Percentiles rank a stretch among this genome's conserved stretches.
phyloP scores from a whole-genome alignment of 345 rosid genomes.

The Camelina laxa region DNA sequence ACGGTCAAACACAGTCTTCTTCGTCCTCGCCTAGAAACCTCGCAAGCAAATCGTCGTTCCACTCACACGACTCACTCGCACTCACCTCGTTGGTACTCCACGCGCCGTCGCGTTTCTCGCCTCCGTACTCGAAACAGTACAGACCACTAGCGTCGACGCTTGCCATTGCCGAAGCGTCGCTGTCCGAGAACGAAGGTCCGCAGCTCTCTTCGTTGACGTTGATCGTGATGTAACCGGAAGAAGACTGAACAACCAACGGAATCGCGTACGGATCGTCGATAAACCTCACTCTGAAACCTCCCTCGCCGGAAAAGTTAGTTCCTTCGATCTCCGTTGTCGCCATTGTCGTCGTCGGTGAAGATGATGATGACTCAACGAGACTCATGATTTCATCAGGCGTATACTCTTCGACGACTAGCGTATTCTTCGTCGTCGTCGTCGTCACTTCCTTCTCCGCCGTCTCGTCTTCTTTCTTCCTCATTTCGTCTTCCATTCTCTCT shows the following conservation, averaged over 20 bases:
- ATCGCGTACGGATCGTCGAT: slow-evolving; percentile 69
- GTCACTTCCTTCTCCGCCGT: slow-evolving; percentile 31
- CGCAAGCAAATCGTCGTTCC: slow-evolving; percentile 50
- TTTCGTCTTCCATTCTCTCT: slow-evolving; percentile 48
- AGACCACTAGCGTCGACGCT: slow-evolving; percentile 66
- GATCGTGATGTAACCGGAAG: slow-evolving; percentile 71
- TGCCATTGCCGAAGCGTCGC: slow-evolving; percentile 75
- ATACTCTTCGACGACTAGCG: slow-evolving; percentile 42
- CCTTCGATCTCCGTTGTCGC: slow-evolving; percentile 6
- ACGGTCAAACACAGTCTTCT: slow-evolving; percentile 44
- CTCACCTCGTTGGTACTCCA: slow-evolving; percentile 39
- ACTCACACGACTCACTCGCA: slow-evolving; percentile 39
- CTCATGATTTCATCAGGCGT: slow-evolving; percentile 56
- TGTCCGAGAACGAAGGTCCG: slow-evolving; percentile 81
- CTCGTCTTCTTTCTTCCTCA: slow-evolving; percentile 35
- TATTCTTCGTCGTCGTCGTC: slow-evolving; percentile 11
- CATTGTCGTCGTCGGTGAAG: slow-evolving; percentile 29
- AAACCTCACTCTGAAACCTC: slow-evolving; percentile 59
- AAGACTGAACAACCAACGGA: slow-evolving; percentile 54
- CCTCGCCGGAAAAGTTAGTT: background rate
- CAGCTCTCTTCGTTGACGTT: slow-evolving; percentile 90
- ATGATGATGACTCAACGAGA: slow-evolving; percentile 51
- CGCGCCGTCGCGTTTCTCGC: slow-evolving; percentile 39
- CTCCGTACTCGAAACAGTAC: background rate
- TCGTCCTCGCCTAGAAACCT: slow-evolving; percentile 51